These are phyloP conservation scores for Trichosanthes cucumerina DNA, from an alignment of 306 rosid species.

Conservation along the genomic window DNA sequence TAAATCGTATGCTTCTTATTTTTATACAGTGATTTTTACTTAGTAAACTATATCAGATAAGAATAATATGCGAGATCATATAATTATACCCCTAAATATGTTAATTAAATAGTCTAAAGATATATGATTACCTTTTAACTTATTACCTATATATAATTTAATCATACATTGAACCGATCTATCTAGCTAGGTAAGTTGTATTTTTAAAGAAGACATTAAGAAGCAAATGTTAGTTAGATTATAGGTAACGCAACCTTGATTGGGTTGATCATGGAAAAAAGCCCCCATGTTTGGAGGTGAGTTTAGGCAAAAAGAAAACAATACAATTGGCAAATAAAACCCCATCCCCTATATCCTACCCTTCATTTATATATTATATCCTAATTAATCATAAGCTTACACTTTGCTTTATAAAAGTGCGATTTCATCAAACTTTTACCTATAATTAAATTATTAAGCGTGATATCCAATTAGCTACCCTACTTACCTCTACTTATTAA, in stretches of 20 bases:
- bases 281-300: neutral
- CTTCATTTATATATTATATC: neutral
- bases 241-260: neutral
- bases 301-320: neutral
- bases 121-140: too few species aligned
- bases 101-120: too few species aligned
- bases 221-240: neutral
- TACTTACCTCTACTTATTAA: neutral
- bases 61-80: too few species aligned
- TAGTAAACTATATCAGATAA: too few species aligned
- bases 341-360: neutral
- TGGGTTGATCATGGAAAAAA: neutral
- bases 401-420: slow-evolving; percentile 18
- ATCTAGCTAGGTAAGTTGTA: neutral
- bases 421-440: slow-evolving; percentile 6
- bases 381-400: slow-evolving; percentile 18
- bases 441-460: slow-evolving; percentile 7
- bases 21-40: too few species aligned
- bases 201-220: too few species aligned
- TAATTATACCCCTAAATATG: too few species aligned
- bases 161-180: neutral
- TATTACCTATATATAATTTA: too few species aligned
- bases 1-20: too few species aligned
- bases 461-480: slow-evolving; percentile 10
- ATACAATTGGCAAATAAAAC: neutral